Evolutionary conservation across 768 basidiomycete species (phyloP).

Genomic region (Trametes elegans): DNA sequence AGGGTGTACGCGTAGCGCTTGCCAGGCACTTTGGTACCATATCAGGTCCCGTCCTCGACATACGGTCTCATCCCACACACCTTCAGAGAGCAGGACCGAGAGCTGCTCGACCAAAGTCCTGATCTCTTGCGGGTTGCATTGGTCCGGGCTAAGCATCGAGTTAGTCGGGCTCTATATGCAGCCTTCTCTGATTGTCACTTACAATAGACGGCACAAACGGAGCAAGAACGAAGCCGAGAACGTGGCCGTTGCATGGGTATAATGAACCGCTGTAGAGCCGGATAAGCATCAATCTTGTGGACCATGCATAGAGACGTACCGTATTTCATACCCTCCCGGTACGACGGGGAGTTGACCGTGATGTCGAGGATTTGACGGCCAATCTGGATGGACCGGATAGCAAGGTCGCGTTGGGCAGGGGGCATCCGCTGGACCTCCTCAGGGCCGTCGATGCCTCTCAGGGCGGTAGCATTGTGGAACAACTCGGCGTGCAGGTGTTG

Average conservation of each 20-base stretch:
- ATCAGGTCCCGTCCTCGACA: too few species aligned
- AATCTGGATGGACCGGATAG: conserved; percentile 79
- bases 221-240: conserved; percentile 91
- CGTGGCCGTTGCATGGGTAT: conserved; percentile 90
- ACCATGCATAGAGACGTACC: conserved; percentile 43
- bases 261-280: conserved; percentile 68
- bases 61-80: conserved; percentile 41
- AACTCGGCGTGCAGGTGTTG: conserved; percentile 86
- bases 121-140: conserved; percentile 75
- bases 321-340: conserved; percentile 91
- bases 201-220: conserved; percentile 86
- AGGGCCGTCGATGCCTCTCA: conserved; percentile 80
- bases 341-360: conserved; percentile 79
- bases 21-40: conserved; percentile 65
- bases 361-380: conserved; percentile 81
- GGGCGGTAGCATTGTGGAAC: conserved; percentile 80
- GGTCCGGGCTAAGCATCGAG: conserved; percentile 60
- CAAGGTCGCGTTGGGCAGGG: conserved; percentile 70
- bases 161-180: not conserved
- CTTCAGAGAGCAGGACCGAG: conserved; percentile 70
- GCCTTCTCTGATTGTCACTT: conserved; percentile 29
- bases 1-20: conserved; percentile 90
- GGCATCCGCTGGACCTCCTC: conserved; percentile 88
- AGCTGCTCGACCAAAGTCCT: conserved; percentile 77
- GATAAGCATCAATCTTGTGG: not conserved